Base-by-base conservation (phyloP, 208 protist genomes). In the Sergeia podlipaevii region DNA sequence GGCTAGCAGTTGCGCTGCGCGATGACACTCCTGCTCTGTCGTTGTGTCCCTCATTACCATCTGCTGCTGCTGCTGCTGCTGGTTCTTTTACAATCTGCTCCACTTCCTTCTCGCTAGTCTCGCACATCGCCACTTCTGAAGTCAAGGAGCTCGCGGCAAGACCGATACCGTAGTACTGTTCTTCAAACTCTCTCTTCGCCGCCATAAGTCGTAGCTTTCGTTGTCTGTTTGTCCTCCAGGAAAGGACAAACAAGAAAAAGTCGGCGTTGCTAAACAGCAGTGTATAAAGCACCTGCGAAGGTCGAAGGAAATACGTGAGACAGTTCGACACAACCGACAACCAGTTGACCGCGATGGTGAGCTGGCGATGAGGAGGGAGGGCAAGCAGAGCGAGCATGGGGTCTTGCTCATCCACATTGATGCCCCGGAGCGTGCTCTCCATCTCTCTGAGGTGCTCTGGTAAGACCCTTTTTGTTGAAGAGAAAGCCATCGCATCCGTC, bases 211-310 rank as follows among this genome's bases (percentile, higher is more conserved):
- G 48, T 21, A 7, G 7, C 1, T 21, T 27, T 17, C 48, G 48
- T 20, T 54, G 34, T 6, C 48, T 30, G 23, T 4, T 13, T n/a
- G 39, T 36, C 17, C 21, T 21, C 33, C 39, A 30, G 10, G 46
- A 53, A 34, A 62, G 56, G 5, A 51, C 58, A 24, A 71, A 70
- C 20, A 86, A 28, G 10, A 78, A 47, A 28, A 80, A 71, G 53
- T 77, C 74, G 24, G 46, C 66, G 52, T 50, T 77, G 46, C 50
- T 73, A 30, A 87, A 60, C 38, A 86, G 49, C 57, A 82, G 77
- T 0, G 70, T 56, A 51, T 82, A 86, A 3, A 86, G 60, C 56
- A 82, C 79, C 45, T 86, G 79, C 32, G 79, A 86, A 4, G 61
- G 57, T 21, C 74, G 65, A 13, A 86, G 32, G 38, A 65, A 82